Base-by-base conservation (phyloP, 768 basidiomycete species). In the Xerocomus spinulosus region DNA sequence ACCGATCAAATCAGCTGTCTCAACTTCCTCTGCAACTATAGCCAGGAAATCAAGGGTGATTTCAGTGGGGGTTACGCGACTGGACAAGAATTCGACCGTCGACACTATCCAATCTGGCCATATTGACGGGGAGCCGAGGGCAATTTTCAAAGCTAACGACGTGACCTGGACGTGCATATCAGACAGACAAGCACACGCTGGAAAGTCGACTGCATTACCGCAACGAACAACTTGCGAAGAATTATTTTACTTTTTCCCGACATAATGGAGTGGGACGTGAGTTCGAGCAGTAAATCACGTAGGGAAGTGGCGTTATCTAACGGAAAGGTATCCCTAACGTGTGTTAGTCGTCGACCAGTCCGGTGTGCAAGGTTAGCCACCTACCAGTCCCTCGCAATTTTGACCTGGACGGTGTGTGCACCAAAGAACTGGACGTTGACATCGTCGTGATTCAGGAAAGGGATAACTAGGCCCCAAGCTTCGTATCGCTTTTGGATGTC, bases 341-440 rank as follows among this genome's bases (percentile, higher is more conserved):
- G 26, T 13, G 52, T 62, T 38, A 55, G 29, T 30, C n/a, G n/a
- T n/a, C 32, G 39, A 42, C 15, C 8, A 21, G 5, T 24, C 4
- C 6, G 24, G 32, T 9, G 33, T 30, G 44, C 18, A 30, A 12
- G 45, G 20, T 30, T 4, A 39, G 42, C 26, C 4, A 65, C 78
- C 53, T 63, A 93, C 92, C 92, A 95, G 64, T 95, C 93, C 53
- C 93, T 73, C 13, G 87, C 82, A 53, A 95, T 91, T 77, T 97
- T 97, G 52, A 94, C 88, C 61, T 94, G 91, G 3, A 86, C 81
- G 0, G 91, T 96, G 58, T 96, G 93, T 5, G 93, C 92, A 3
- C 92, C 92, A 60, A 92, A 95, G 75, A 95, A 97, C 63, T 93
- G 87, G 9, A 95, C 89, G 59, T 91, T 91, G 44, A 76, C 75